A percentile compares a stretch with the other conserved stretches of the same genome.
phyloP scores from a whole-genome alignment of 2,329 filamentous ascomycete genomes.

The Hypomyces perniciosus region DNA sequence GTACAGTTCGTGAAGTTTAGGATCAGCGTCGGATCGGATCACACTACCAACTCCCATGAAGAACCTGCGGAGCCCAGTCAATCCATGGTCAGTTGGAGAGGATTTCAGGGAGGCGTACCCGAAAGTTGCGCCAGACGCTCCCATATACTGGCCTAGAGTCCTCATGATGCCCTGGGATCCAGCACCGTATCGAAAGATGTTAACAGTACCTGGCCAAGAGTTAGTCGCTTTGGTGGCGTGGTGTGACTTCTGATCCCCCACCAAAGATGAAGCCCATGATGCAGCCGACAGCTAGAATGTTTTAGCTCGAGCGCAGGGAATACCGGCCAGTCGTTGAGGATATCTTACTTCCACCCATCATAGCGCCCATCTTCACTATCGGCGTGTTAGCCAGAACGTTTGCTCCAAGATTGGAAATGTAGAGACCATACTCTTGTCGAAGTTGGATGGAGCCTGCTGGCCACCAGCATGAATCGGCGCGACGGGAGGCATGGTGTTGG shows the following conservation, averaged over 20 bases:
- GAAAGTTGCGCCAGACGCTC: constrained; percentile 89
- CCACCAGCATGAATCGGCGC: constrained; percentile 32
- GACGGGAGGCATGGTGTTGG: constrained; percentile 35
- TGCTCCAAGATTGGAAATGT: constrained; percentile 1
- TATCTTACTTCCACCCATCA: constrained; percentile 95
- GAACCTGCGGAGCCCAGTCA: constrained; percentile 49
- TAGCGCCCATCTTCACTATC: constrained; percentile 78
- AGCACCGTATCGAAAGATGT: constrained; percentile 91
- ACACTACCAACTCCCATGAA: constrained; percentile 99
- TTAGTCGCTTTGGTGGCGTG: not conserved
- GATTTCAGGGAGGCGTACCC: constrained; percentile 43
- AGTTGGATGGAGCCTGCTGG: constrained; percentile 44
- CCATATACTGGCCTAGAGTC: constrained; percentile 94
- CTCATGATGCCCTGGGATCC: constrained; percentile 91
- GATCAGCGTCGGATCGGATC: constrained; percentile 84
- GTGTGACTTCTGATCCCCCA: constrained; percentile 34
- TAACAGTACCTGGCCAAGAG: constrained; percentile 65
- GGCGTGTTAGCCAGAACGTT: constrained; percentile 16
- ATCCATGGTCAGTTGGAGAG: not conserved
- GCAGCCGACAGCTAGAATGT: constrained; percentile 69
- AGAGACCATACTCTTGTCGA: constrained; percentile 46
- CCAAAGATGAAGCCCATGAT: constrained; percentile 99
- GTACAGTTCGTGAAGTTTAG: constrained; percentile 70
- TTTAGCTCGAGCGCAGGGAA: constrained; percentile 24
- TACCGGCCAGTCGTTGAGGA: not conserved